Percentiles rank a stretch among this genome's conserved stretches.
phyloP scores from a whole-genome alignment of 108 stramenopile species.

The Fragilariopsis cylindrus region DNA sequence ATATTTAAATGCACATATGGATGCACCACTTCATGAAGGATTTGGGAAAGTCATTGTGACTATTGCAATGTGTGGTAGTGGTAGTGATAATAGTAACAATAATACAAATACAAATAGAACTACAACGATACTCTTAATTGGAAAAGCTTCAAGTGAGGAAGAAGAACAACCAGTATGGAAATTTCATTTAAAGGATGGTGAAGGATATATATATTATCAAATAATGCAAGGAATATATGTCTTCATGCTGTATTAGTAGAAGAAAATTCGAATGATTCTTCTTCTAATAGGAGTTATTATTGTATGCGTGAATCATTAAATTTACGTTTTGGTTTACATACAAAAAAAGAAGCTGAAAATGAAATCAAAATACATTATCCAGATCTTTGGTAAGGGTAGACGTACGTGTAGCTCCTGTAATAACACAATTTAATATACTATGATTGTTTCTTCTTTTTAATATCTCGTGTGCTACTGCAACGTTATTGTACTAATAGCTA shows the following conservation, averaged over 20 bases:
- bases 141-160: not conserved
- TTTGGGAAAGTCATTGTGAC: slow-evolving; percentile 41
- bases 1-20: slow-evolving; percentile 27
- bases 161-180: slow-evolving; percentile 17
- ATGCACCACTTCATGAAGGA: slow-evolving; percentile 32
- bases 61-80: slow-evolving; percentile 10
- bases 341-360: slow-evolving; percentile 3
- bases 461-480: no score
- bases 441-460: no score
- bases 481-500: no score
- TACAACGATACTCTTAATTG: slow-evolving; percentile 9
- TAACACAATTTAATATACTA: no score
- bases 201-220: slow-evolving; percentile 19
- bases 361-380: slow-evolving; percentile 4
- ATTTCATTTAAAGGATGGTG: slow-evolving; percentile 15
- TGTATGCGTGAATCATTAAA: slow-evolving; percentile 10
- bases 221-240: slow-evolving; percentile 17
- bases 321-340: slow-evolving; percentile 25
- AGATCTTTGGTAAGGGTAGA: slow-evolving; percentile 6
- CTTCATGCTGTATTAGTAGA: slow-evolving; percentile 23
- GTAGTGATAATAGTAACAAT: no score
- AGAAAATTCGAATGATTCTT: not conserved
- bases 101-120: no score
- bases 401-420: not conserved
- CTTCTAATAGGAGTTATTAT: not conserved